Evolutionary conservation across 768 basidiomycete genomes (phyloP).

Genomic region (Pleurotus tuber-regium): DNA sequence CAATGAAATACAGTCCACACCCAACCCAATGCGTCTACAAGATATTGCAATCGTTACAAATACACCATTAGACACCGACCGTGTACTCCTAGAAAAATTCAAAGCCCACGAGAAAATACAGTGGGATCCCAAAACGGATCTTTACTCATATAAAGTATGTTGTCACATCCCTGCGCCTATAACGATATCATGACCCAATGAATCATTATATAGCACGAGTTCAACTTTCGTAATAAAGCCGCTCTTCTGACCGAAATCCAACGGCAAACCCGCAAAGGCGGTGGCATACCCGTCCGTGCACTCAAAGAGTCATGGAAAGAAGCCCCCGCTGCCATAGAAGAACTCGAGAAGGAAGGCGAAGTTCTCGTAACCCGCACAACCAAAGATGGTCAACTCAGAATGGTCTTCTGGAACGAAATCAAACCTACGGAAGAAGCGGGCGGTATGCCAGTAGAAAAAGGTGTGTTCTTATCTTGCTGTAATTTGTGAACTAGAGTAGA

Average conservation of each 20-base stretch:
- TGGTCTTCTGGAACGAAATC: conserved; percentile 91
- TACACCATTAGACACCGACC: conserved; percentile 74
- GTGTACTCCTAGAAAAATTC: conserved; percentile 75
- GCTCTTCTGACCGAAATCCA: conserved; percentile 85
- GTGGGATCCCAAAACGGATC: conserved; percentile 79
- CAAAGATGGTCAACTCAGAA: conserved; percentile 79
- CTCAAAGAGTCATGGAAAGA: conserved; percentile 93
- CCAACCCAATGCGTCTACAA: conserved; percentile 82
- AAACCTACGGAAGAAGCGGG: conserved; percentile 73
- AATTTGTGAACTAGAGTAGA: neutral
- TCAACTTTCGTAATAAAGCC: conserved; percentile 80
- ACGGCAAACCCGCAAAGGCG: conserved; percentile 77
- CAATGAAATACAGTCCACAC: conserved; percentile 49
- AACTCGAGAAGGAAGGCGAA: conserved; percentile 86
- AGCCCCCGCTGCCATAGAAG: conserved; percentile 78
- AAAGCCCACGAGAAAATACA: conserved; percentile 75
- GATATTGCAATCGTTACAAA: conserved; percentile 82
- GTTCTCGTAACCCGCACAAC: conserved; percentile 83
- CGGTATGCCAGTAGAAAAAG: conserved; percentile 76
- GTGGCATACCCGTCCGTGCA: conserved; percentile 79
- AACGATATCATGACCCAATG: conserved; percentile 6
- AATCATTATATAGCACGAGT: conserved; percentile 86
- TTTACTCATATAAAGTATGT: conserved; percentile 83
- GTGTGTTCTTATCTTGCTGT: conserved; percentile 33
- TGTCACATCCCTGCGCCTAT: neutral